A percentile compares a stretch with the other conserved stretches of the same genome.
Conservation (phyloP, 78 protist genomes). For the Dictyostelium capitatum region DNA sequence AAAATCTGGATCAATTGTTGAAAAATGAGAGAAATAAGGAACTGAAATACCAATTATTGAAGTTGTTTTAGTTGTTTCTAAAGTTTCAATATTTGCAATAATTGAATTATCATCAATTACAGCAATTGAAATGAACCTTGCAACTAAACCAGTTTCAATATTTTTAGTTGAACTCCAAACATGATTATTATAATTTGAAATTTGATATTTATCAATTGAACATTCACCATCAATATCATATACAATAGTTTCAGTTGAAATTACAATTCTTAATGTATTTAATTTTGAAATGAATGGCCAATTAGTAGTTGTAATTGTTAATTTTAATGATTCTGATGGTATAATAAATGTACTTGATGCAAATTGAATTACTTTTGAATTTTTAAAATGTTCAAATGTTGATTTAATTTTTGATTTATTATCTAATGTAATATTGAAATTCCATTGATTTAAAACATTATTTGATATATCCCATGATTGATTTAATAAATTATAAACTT, state of each 20-base stretch:
- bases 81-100: neutral
- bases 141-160: neutral
- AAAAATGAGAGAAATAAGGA: neutral
- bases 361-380: neutral
- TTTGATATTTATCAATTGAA: neutral
- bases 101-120: neutral
- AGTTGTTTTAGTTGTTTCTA: neutral
- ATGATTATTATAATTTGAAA: neutral
- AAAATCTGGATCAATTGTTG: neutral
- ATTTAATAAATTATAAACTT: neutral
- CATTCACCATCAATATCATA: neutral
- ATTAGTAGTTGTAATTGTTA: neutral
- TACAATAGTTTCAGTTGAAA: neutral
- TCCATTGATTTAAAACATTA: neutral
- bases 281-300: neutral
- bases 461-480: neutral
- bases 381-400: neutral
- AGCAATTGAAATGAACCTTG: neutral
- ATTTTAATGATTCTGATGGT: neutral
- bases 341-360: neutral
- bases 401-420: neutral
- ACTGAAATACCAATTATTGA: neutral
- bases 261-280: conserved; percentile 3
- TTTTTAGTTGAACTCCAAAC: conserved; percentile 2
- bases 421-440: neutral